Evolutionary conservation across 1,139 yeast species (phyloP), one percentile per base, ranked within the genome.

Genomic region (Kurtzmaniella quercitrusa): DNA sequence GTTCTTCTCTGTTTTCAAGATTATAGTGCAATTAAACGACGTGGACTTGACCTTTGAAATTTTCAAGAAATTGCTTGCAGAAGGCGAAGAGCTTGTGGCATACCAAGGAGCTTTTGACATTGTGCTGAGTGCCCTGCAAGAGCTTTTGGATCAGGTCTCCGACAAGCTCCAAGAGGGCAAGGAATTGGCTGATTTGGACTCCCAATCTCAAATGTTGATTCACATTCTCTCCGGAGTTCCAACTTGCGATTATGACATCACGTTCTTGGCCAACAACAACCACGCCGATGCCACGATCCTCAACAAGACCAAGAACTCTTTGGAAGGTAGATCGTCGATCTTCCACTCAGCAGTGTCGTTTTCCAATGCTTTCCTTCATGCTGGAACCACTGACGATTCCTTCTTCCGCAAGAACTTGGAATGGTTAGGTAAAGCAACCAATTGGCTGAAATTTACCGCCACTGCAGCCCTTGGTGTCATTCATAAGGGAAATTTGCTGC

Each of bases 391-490:
- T 18, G 95, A 90, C 55, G 98, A 93, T 62, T 82, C 93, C 1
- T 93, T 93, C 59, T 87, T 93, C 66, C 78, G 96, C 62, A 79
- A 86, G 41, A 93, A 93, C 59, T 73, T 91, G 55, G 97, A 93
- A 58, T 94, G 98, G 98, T 75, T 93, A 53, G 95, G 96, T 34
- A 89, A 90, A 67, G 98, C 98, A 11, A 85, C 94, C 42, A 91
- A 91, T 65, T 93, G 99, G 99, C 91, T 97, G 8, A 93, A 93
- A 61, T 93, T 93, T 61, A 82, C 96, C 0, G 98, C 98, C 6
- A 93, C 98, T 25, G 98, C 98, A 16, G 97, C 98, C 12, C 73
- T 94, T 48, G 99, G 99, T 61, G 98, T 93, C 29, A 91, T 93
- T 55, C 98, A 93, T 60, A 88, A 86, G 59, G 98, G 98, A 43